Conservation (phyloP, 139 green algal species). For the Chlorella vulgaris region DNA sequence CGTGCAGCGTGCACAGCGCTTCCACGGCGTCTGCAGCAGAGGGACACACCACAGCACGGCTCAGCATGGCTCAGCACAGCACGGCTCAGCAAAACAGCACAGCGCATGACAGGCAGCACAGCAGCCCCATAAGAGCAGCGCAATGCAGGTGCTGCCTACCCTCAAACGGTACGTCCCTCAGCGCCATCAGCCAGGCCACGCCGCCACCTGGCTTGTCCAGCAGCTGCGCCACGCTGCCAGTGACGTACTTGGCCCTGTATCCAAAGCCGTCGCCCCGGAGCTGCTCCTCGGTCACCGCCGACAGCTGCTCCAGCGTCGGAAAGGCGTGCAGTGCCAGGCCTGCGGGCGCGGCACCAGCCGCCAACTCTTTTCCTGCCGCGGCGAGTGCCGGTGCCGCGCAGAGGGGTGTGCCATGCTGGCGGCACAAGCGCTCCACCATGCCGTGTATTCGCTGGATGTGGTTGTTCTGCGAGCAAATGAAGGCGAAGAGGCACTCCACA, state of each 20-base stretch:
- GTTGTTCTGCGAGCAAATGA: conserved; percentile 97
- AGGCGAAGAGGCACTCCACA: conserved; percentile 88
- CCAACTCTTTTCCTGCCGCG: not conserved
- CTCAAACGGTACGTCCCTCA: conserved; percentile 61
- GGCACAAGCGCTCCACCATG: conserved; percentile 91
- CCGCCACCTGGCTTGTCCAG: conserved; percentile 66
- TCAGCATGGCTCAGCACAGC: too few relatives aligned
- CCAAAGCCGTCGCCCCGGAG: conserved; percentile 87
- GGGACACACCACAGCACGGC: too few relatives aligned
- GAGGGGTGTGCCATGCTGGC: conserved; percentile 75
- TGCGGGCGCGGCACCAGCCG: not conserved
- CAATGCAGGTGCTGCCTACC: too few relatives aligned
- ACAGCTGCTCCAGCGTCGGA: conserved; percentile 86
- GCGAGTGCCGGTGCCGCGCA: not conserved
- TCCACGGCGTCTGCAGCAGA: conserved; percentile 69
- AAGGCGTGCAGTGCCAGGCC: conserved; percentile 69
- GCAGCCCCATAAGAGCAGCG: too few relatives aligned
- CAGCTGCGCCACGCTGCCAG: conserved; percentile 65
- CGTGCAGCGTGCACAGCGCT: conserved; percentile 76
- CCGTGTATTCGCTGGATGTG: conserved; percentile 90
- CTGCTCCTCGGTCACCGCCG: conserved; percentile 74
- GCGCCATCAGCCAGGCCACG: conserved; percentile 73
- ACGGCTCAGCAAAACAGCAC: too few relatives aligned
- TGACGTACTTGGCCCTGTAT: conserved; percentile 89
- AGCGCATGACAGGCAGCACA: too few relatives aligned